Conservation (phyloP, 1,284 basidiomycete species). For the Phlebopus sp. region DNA sequence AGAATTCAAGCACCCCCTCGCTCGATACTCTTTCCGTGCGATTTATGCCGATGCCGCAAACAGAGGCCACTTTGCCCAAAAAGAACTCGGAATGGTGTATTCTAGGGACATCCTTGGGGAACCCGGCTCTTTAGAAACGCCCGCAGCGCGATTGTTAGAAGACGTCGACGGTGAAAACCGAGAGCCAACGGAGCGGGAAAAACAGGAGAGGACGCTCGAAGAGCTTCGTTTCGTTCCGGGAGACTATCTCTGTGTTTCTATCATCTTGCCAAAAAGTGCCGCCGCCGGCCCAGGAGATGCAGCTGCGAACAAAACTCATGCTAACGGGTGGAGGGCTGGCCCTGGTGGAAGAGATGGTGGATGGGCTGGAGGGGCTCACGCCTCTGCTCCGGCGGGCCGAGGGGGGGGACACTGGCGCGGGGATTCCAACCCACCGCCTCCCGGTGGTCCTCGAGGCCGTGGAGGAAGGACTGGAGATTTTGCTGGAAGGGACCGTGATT, state of each 20-base stretch:
- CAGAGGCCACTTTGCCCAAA: slow-evolving; percentile 65
- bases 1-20: slow-evolving; percentile 75
- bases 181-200: slow-evolving; percentile 42
- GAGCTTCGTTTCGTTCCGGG: slow-evolving; percentile 75
- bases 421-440: slow-evolving; percentile 47
- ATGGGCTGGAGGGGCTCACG: slow-evolving; percentile 41
- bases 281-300: slow-evolving; percentile 30
- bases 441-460: slow-evolving; percentile 42
- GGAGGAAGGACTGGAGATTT: slow-evolving; percentile 40
- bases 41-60: slow-evolving; percentile 70
- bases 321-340: slow-evolving; percentile 44
- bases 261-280: slow-evolving; percentile 67
- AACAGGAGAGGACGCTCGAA: slow-evolving; percentile 66
- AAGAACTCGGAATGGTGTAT: slow-evolving; percentile 75
- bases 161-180: slow-evolving; percentile 44
- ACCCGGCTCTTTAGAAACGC: slow-evolving; percentile 54
- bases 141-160: slow-evolving; percentile 57
- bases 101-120: slow-evolving; percentile 78
- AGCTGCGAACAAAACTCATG: slow-evolving; percentile 21
- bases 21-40: slow-evolving; percentile 72
- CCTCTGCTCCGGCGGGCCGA: slow-evolving; percentile 38
- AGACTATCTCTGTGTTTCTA: slow-evolving; percentile 69
- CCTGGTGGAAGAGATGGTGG: slow-evolving; percentile 42
- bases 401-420: slow-evolving; percentile 71
- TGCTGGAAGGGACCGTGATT: slow-evolving; percentile 34